Evolutionary conservation across 2,329 filamentous ascomycete genomes (phyloP).

Genomic region (Epichloe scottii): DNA sequence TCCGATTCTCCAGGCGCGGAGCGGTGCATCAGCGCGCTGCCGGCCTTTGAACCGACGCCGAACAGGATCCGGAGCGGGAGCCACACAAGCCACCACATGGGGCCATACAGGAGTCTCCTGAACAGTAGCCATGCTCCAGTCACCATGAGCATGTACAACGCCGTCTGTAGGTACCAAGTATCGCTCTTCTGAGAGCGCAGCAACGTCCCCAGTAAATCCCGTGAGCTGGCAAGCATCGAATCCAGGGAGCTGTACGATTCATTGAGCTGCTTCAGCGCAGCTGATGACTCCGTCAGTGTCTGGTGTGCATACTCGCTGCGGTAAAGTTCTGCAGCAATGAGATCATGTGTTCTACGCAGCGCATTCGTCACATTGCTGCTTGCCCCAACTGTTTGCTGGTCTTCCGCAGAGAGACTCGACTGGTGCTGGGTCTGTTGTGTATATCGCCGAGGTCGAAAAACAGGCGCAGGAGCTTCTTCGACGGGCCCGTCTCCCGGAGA

Average conservation of each 20-base stretch:
- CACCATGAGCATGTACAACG: constrained; percentile 66
- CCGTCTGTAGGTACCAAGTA: constrained; percentile 92
- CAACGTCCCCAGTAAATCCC: constrained; percentile 64
- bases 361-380: constrained; percentile 75
- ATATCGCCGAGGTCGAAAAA: constrained; percentile 12
- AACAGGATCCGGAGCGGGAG: constrained; percentile 61
- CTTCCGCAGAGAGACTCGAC: constrained; percentile 43
- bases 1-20: constrained; percentile 14
- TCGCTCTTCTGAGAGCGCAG: constrained; percentile 87
- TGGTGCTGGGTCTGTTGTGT: constrained; percentile 21
- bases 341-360: constrained; percentile 70
- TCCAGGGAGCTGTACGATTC: constrained; percentile 74
- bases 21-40: constrained; percentile 36
- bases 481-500: constrained; percentile 11
- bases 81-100: constrained; percentile 80
- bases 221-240: constrained; percentile 60
- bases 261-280: constrained; percentile 66
- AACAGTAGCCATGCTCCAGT: constrained; percentile 83
- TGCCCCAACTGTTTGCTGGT: constrained; percentile 61
- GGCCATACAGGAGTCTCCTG: constrained; percentile 74
- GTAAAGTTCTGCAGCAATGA: constrained; percentile 74
- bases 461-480: constrained; percentile 11
- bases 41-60: constrained; percentile 41
- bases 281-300: constrained; percentile 73
- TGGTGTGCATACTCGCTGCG: constrained; percentile 84